A percentile compares a stretch with the other conserved stretches of the same genome.
Evolutionary conservation across 768 basidiomycete genomes (phyloP).

Genomic region (Leucocoprinus sp.): DNA sequence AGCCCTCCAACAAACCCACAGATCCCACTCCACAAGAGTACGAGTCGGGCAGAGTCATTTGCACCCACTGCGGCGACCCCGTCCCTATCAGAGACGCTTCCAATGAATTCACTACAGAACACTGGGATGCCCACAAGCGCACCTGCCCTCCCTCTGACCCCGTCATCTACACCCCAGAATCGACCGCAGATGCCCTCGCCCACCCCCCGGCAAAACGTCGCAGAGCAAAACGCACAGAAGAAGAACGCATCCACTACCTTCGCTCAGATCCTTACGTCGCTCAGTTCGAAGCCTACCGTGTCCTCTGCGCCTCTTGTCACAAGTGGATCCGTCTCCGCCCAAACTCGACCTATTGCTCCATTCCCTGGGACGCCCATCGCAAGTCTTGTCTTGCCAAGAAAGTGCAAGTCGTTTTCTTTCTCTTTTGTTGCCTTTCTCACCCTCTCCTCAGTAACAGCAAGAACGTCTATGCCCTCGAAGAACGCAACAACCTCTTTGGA

Average conservation of each 20-base stretch:
- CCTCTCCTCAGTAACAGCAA: slow-evolving; percentile 30
- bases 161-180: slow-evolving; percentile 36
- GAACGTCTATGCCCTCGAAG: slow-evolving; percentile 51
- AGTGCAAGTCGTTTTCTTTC: slow-evolving; percentile 45
- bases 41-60: slow-evolving; percentile 56
- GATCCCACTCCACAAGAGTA: slow-evolving; percentile 35
- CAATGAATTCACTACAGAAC: slow-evolving; percentile 56
- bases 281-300: slow-evolving; percentile 74
- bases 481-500: slow-evolving; percentile 48
- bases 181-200: slow-evolving; percentile 30
- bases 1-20: slow-evolving; percentile 1
- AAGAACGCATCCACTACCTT: slow-evolving; percentile 66
- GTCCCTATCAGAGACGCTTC: slow-evolving; percentile 66
- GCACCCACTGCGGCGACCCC: slow-evolving; percentile 51
- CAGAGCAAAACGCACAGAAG: slow-evolving; percentile 69
- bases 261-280: slow-evolving; percentile 69
- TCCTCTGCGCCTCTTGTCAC: slow-evolving; percentile 72
- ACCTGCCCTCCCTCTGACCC: slow-evolving; percentile 12
- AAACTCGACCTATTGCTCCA: slow-evolving; percentile 83
- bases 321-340: slow-evolving; percentile 84
- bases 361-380: slow-evolving; percentile 81
- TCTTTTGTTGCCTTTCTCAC: slow-evolving; percentile 10
- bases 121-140: slow-evolving; percentile 62
- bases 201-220: slow-evolving; percentile 55
- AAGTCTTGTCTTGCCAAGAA: slow-evolving; percentile 79